Conservation (phyloP, 2,329 filamentous ascomycete species). For the Diaporthe longicolla region DNA sequence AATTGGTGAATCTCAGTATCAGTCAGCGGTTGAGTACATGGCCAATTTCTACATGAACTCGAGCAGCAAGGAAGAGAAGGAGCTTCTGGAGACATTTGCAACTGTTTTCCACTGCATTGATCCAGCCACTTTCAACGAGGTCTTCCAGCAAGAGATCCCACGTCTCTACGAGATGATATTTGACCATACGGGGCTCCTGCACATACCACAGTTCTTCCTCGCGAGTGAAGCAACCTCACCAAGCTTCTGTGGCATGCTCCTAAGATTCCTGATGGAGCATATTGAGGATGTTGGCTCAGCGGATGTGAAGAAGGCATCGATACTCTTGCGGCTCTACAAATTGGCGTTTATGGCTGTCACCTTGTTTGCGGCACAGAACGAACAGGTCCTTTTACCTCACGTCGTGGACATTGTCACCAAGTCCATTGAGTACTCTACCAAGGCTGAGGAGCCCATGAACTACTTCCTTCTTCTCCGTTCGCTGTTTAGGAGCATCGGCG, state of each 20-base stretch:
- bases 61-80: conserved; percentile 96
- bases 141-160: conserved; percentile 97
- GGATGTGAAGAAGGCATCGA: conserved; percentile 92
- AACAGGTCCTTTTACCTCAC: conserved; percentile 94
- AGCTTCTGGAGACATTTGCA: conserved; percentile 95
- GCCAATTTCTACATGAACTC: conserved; percentile 96
- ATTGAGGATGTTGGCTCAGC: conserved; percentile 95
- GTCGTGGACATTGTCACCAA: conserved; percentile 98
- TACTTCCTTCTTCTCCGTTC: conserved; percentile 95
- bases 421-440: conserved; percentile 95
- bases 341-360: conserved; percentile 99
- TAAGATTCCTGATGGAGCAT: conserved; percentile 97
- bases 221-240: conserved; percentile 99
- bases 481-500: conserved; percentile 95
- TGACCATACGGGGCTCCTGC: conserved; percentile 92
- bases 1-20: conserved; percentile 78
- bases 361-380: conserved; percentile 93
- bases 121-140: conserved; percentile 97
- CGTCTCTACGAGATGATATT: conserved; percentile 98
- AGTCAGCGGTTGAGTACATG: conserved; percentile 91
- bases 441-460: conserved; percentile 97
- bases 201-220: conserved; percentile 97
- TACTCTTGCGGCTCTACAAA: conserved; percentile 94
- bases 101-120: conserved; percentile 99
- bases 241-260: conserved; percentile 97